Conservation (phyloP, 345 rosid species). For the Trapa bicornis region DNA sequence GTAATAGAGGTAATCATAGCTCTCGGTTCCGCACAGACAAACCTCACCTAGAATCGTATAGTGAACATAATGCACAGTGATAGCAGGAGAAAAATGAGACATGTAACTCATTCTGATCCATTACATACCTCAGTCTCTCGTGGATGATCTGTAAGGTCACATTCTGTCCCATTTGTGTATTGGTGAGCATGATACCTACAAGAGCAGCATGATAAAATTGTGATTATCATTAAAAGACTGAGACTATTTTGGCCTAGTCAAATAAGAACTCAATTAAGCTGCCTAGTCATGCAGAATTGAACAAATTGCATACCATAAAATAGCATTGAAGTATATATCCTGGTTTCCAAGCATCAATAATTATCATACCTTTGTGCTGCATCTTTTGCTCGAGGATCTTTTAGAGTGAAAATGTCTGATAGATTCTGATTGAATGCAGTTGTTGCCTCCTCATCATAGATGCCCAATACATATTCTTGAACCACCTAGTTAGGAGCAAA, state of each 20-base stretch:
- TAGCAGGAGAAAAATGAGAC: not conserved
- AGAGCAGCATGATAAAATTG: not conserved
- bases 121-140: conserved; percentile 78
- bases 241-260: not conserved
- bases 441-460: conserved; percentile 66
- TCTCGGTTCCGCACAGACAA: conserved; percentile 84
- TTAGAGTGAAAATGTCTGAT: conserved; percentile 55
- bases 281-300: not conserved
- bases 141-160: conserved; percentile 79
- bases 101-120: not conserved
- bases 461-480: conserved; percentile 75
- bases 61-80: not conserved
- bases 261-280: not conserved
- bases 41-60: conserved; percentile 59
- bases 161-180: conserved; percentile 70
- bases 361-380: conserved; percentile 61
- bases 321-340: not conserved
- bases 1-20: conserved; percentile 86
- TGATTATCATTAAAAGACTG: not conserved
- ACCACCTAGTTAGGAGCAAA: conserved; percentile 37
- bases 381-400: conserved; percentile 72
- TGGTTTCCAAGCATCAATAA: not conserved
- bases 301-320: not conserved
- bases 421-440: conserved; percentile 61
- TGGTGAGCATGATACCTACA: conserved; percentile 83